Conservation (phyloP, 306 rosid genomes). For the Sicyos edulis region DNA sequence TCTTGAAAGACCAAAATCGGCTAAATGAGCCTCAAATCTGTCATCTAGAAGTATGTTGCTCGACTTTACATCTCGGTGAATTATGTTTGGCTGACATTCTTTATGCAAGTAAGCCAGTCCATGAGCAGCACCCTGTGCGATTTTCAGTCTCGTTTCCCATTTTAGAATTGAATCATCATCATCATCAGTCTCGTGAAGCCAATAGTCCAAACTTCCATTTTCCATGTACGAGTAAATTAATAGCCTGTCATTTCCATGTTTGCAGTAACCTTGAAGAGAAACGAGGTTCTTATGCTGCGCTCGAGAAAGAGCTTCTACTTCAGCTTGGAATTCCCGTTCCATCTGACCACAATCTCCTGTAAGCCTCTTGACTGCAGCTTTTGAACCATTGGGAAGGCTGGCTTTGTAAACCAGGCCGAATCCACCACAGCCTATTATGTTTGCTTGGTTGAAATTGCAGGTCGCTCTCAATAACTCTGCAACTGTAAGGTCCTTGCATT, state of each 20-base stretch:
- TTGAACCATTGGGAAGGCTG: constrained; percentile 56
- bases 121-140: constrained; percentile 62
- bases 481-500: constrained; percentile 63
- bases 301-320: constrained; percentile 81
- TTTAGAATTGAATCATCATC: constrained; percentile 44
- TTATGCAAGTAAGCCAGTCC: constrained; percentile 73
- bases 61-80: constrained; percentile 67
- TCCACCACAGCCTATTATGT: constrained; percentile 81
- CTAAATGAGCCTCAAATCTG: constrained; percentile 62
- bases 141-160: constrained; percentile 67
- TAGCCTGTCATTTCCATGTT: constrained; percentile 54
- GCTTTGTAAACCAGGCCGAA: constrained; percentile 87
- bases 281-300: constrained; percentile 87
- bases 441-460: constrained; percentile 66
- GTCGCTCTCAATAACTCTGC: constrained; percentile 62
- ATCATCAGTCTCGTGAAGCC: constrained; percentile 69
- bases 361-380: constrained; percentile 71
- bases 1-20: constrained; percentile 77
- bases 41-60: constrained; percentile 77
- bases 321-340: constrained; percentile 82
- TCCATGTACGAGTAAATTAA: constrained; percentile 76
- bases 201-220: constrained; percentile 78
- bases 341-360: constrained; percentile 82
- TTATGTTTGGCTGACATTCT: constrained; percentile 64
- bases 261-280: constrained; percentile 71